Percentiles rank a stretch among this genome's conserved stretches.
Conservation (phyloP, 805 yeast species). For the Wickerhamiella alocasiicola region DNA sequence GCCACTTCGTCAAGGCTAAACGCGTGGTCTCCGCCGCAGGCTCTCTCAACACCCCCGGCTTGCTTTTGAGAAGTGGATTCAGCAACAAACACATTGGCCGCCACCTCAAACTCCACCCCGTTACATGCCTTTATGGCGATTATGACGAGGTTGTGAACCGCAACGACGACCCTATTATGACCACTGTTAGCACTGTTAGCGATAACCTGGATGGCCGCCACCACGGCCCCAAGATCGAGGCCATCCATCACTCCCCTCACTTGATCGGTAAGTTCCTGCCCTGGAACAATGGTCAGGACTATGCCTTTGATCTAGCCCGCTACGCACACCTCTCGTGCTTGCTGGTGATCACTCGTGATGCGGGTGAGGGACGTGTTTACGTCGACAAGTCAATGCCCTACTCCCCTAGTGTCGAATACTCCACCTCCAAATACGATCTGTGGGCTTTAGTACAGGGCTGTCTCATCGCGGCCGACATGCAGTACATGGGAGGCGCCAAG, state of each 20-base stretch:
- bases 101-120: slow-evolving; percentile 43
- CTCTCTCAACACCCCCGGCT: slow-evolving; percentile 37
- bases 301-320: slow-evolving; percentile 27
- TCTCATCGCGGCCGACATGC: slow-evolving; percentile 33
- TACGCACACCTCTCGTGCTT: slow-evolving; percentile 32
- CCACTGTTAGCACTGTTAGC: slow-evolving; percentile 35
- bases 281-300: slow-evolving; percentile 30
- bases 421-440: slow-evolving; percentile 32
- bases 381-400: slow-evolving; percentile 29
- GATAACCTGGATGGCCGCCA: slow-evolving; percentile 41
- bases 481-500: slow-evolving; percentile 38
- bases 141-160: slow-evolving; percentile 33
- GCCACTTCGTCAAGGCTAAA: slow-evolving; percentile 31
- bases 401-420: slow-evolving; percentile 29
- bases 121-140: slow-evolving; percentile 31
- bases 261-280: slow-evolving; percentile 32
- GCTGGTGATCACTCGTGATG: slow-evolving; percentile 38
- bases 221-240: slow-evolving; percentile 43
- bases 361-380: slow-evolving; percentile 31
- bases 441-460: slow-evolving; percentile 31
- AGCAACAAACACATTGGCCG: slow-evolving; percentile 38
- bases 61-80: slow-evolving; percentile 39
- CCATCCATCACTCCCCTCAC: slow-evolving; percentile 36
- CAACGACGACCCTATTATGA: slow-evolving; percentile 36
- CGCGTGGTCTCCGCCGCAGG: slow-evolving; percentile 38